Percentiles rank a stretch among this genome's conserved stretches.
Evolutionary conservation across 1,139 yeast genomes (phyloP).

Genomic region (Pichia sp.): DNA sequence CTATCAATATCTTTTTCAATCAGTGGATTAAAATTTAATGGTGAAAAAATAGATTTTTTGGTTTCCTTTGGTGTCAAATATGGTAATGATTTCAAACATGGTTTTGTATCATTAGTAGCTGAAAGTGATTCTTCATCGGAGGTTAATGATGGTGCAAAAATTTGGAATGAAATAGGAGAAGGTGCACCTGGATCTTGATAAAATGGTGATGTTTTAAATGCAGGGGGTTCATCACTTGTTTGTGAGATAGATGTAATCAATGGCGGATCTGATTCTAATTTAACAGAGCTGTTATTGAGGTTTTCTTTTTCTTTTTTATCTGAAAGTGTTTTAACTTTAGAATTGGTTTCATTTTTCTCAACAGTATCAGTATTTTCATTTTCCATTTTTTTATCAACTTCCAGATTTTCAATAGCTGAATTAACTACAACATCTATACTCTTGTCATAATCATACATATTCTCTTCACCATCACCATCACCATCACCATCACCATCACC

Average conservation of each 20-base stretch:
- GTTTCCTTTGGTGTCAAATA: constrained; percentile 18
- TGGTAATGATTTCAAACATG: background rate
- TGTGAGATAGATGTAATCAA: background rate
- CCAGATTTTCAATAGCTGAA: constrained; percentile 9
- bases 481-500: constrained; percentile 12
- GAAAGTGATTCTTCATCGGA: constrained; percentile 18
- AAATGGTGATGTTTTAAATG: constrained; percentile 33
- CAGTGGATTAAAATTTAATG: constrained; percentile 71
- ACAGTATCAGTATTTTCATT: background rate
- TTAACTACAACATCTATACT: constrained; percentile 35
- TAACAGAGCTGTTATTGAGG: too few species aligned
- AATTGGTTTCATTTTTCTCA: background rate
- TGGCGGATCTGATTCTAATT: background rate
- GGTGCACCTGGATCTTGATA: constrained; percentile 84
- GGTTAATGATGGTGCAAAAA: constrained; percentile 32
- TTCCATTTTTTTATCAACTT: constrained; percentile 7
- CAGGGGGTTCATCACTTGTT: background rate
- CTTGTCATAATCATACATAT: constrained; percentile 30
- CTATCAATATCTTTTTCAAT: constrained; percentile 72
- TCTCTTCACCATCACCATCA: constrained; percentile 31
- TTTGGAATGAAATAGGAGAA: constrained; percentile 60
- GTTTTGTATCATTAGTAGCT: constrained; percentile 2
- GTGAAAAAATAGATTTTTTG: constrained; percentile 64
- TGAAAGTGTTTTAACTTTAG: background rate
- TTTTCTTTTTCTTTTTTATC: background rate